Conservation (phyloP, 192 early-diverging fungal species). For the Backusella macrospora region DNA sequence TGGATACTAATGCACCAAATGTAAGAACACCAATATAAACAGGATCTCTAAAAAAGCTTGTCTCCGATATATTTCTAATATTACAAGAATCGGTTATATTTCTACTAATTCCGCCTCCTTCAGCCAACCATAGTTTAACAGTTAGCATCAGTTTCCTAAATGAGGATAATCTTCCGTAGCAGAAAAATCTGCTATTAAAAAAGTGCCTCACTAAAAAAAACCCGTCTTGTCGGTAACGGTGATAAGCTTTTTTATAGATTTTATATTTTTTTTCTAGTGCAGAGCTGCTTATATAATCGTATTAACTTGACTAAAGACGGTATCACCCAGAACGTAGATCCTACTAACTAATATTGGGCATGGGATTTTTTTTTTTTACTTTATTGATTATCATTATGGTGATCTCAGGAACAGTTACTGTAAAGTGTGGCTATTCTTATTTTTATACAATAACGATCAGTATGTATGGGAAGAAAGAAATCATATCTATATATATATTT, state of each 20-base stretch:
- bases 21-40: neutral
- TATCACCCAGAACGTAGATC: slow-evolving; percentile 25
- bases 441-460: too few species aligned
- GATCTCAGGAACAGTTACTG: neutral
- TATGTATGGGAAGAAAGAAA: too few species aligned
- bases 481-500: too few species aligned
- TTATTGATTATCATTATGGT: neutral
- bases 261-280: neutral
- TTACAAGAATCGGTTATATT: neutral
- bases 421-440: too few species aligned
- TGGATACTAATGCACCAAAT: neutral
- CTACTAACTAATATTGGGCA: slow-evolving; percentile 53
- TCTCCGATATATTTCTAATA: neutral
- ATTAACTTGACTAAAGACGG: slow-evolving; percentile 3
- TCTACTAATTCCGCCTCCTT: neutral
- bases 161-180: neutral
- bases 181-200: too few species aligned
- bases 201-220: too few species aligned
- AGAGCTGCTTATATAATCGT: neutral
- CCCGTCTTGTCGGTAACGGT: neutral
- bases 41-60: neutral
- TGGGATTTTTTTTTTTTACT: slow-evolving; percentile 38
- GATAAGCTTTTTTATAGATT: neutral
- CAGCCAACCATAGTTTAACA: neutral
- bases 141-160: neutral